Conservation (phyloP, 257 asterid species). For the Nicotiana noctiflora region DNA sequence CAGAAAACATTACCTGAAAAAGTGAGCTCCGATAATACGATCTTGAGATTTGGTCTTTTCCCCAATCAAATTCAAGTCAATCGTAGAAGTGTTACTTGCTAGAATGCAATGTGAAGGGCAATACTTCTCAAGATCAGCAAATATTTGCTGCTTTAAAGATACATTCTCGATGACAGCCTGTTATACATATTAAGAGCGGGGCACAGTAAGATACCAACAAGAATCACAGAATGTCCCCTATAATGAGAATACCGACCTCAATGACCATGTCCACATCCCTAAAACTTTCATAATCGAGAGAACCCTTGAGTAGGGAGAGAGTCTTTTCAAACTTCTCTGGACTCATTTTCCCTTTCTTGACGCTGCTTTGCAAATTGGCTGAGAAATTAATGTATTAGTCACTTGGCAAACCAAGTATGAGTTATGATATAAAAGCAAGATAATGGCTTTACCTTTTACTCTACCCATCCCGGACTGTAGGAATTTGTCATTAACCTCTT, state of each 20-base stretch:
- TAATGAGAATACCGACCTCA: constrained; percentile 46
- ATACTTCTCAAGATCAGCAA: constrained; percentile 76
- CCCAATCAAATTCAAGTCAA: constrained; percentile 81
- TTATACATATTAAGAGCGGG: constrained; percentile 2
- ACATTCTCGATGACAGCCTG: constrained; percentile 97
- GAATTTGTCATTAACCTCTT: constrained; percentile 92
- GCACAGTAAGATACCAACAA: neutral
- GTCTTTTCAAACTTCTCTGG: constrained; percentile 73
- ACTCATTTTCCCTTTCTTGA: constrained; percentile 87
- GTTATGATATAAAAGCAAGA: constrained; percentile 6
- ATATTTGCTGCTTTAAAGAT: constrained; percentile 88
- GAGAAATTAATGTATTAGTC: constrained; percentile 12
- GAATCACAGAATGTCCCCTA: neutral
- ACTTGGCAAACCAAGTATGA: neutral
- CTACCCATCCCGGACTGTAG: constrained; percentile 78
- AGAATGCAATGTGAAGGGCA: constrained; percentile 96
- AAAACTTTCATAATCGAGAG: constrained; percentile 81
- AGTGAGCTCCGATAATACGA: constrained; percentile 98
- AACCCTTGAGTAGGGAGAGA: constrained; percentile 68
- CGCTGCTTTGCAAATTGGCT: constrained; percentile 87
- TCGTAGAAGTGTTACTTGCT: constrained; percentile 91
- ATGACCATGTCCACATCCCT: constrained; percentile 96
- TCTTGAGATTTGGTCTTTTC: constrained; percentile 81
- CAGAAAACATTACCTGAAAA: constrained; percentile 62
- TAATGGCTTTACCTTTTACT: constrained; percentile 59